Conservation (phyloP, 352 stramenopile genomes). For the Pythium periplocum region DNA sequence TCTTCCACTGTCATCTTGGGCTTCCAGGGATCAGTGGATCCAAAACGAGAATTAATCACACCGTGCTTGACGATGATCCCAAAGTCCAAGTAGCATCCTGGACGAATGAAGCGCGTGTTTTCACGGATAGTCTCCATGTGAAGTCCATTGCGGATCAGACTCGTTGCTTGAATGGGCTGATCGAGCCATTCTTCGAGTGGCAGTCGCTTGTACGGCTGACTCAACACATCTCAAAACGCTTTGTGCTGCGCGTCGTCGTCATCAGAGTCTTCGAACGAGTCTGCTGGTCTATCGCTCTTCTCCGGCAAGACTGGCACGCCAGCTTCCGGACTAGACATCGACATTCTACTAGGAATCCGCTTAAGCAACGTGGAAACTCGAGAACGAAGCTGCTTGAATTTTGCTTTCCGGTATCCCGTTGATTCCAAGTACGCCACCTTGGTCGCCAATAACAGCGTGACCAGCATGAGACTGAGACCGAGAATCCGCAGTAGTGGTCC, state of each 20-base stretch:
- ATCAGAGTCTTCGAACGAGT: neutral
- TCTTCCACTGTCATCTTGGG: conserved; percentile 15
- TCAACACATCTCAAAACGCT: neutral
- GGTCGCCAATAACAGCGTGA: neutral
- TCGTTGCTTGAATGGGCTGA: conserved; percentile 36
- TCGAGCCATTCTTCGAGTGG: conserved; percentile 23
- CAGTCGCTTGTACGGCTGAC: conserved; percentile 11
- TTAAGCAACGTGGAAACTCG: no score
- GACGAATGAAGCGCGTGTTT: conserved; percentile 27
- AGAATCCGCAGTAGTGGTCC: conserved; percentile 10
- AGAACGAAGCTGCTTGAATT: no score
- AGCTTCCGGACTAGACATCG: no score
- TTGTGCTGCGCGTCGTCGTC: neutral
- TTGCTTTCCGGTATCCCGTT: no score
- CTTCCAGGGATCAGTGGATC: conserved; percentile 11
- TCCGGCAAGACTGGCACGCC: no score
- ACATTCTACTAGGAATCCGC: no score
- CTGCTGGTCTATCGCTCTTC: no score
- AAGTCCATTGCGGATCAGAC: conserved; percentile 33
- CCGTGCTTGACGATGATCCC: conserved; percentile 29
- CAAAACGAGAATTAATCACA: conserved; percentile 17
- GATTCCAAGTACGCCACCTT: conserved; percentile 17
- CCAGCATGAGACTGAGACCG: neutral
- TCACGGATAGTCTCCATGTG: conserved; percentile 28
- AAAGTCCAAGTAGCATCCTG: conserved; percentile 37